phyloP scores from a whole-genome alignment of 495 filamentous ascomycete genomes.

The Hypoxylon subgilvum region DNA sequence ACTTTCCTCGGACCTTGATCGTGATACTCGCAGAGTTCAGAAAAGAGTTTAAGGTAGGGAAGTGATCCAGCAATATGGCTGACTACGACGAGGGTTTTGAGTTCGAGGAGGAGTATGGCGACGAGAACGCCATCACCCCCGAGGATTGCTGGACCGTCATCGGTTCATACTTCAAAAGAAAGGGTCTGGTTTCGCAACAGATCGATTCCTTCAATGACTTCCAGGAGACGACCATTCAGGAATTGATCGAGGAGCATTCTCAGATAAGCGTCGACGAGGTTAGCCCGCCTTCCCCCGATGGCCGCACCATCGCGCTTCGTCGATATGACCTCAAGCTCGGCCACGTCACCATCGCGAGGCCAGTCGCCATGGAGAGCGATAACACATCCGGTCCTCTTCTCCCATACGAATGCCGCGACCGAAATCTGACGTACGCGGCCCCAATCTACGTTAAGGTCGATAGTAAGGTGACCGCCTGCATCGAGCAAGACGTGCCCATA shows the following conservation, averaged over 20 bases:
- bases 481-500: slow-evolving; percentile 70
- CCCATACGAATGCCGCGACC: slow-evolving; percentile 90
- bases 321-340: slow-evolving; percentile 95
- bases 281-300: slow-evolving; percentile 70
- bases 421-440: slow-evolving; percentile 92
- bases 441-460: slow-evolving; percentile 86
- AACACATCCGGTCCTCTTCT: slow-evolving; percentile 80
- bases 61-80: slow-evolving; percentile 29
- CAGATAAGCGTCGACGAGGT: slow-evolving; percentile 88
- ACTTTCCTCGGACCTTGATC: not conserved
- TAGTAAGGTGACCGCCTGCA: slow-evolving; percentile 77
- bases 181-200: slow-evolving; percentile 96
- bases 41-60: not conserved
- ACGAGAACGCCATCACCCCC: slow-evolving; percentile 78
- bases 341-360: slow-evolving; percentile 78
- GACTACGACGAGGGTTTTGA: slow-evolving; percentile 43
- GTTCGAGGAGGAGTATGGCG: slow-evolving; percentile 55
- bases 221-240: slow-evolving; percentile 86
- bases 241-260: slow-evolving; percentile 87
- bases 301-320: slow-evolving; percentile 78
- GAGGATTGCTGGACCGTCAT: slow-evolving; percentile 99
- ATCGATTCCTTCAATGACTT: slow-evolving; percentile 99
- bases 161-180: slow-evolving; percentile 90
- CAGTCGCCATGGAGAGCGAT: slow-evolving; percentile 89
- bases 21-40: not conserved